These are phyloP conservation scores for Suhomyces guaymorum DNA, from an alignment of 1,139 yeast species.

Conservation along the genomic window DNA sequence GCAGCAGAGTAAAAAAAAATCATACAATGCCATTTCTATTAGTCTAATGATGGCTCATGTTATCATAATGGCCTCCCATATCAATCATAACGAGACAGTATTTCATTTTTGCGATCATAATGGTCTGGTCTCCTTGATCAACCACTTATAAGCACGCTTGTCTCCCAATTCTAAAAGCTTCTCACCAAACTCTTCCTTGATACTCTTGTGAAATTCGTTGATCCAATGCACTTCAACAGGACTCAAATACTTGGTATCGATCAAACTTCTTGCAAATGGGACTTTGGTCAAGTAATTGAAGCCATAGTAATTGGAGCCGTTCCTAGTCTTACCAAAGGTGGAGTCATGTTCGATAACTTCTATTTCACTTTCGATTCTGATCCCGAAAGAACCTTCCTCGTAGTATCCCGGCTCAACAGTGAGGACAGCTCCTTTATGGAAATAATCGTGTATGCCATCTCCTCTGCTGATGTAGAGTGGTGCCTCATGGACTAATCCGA, in stretches of 20 bases:
- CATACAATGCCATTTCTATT: too few relatives aligned
- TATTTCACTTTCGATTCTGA: slow-evolving; percentile 55
- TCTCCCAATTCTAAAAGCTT: slow-evolving; percentile 41
- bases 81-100: too few relatives aligned
- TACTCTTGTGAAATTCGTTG: slow-evolving; percentile 44
- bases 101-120: too few relatives aligned
- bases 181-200: slow-evolving; percentile 38
- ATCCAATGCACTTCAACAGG: slow-evolving; percentile 53
- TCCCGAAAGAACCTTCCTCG: slow-evolving; percentile 52
- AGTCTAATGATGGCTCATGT: too few relatives aligned
- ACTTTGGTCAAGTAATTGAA: slow-evolving; percentile 55
- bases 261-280: slow-evolving; percentile 52
- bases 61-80: too few relatives aligned
- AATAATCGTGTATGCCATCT: slow-evolving; percentile 31
- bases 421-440: slow-evolving; percentile 49
- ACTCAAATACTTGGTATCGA: slow-evolving; percentile 39
- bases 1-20: too few relatives aligned
- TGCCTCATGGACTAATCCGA: slow-evolving; percentile 57
- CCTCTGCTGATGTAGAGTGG: slow-evolving; percentile 51
- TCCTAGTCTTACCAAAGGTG: slow-evolving; percentile 35
- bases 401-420: slow-evolving; percentile 62
- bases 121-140: slow-evolving; percentile 39
- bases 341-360: slow-evolving; percentile 40
- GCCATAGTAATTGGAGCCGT: slow-evolving; percentile 38
- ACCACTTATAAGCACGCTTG: slow-evolving; percentile 41